These are phyloP conservation scores for Ilyonectria sp. DNA, from an alignment of 2,329 filamentous ascomycete genomes.

Conservation along the genomic window DNA sequence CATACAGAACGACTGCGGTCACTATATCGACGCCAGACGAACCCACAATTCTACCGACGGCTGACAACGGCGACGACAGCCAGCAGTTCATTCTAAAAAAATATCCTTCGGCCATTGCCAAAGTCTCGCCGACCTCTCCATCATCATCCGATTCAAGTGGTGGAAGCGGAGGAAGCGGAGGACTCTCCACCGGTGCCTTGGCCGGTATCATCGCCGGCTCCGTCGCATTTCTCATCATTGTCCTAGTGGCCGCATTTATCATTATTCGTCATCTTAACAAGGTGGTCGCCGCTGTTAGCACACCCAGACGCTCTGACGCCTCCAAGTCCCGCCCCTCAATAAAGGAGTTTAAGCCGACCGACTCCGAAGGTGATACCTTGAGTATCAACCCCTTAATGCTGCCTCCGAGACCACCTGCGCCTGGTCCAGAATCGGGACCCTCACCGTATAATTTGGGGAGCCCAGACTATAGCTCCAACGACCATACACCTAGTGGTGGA, in stretches of 20 bases:
- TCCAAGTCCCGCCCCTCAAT: conserved; percentile 53
- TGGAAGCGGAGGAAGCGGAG: conserved; percentile 49
- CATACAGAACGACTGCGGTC: conserved; percentile 57
- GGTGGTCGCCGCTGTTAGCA: conserved; percentile 58
- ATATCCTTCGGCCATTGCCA: conserved; percentile 61
- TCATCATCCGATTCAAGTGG: conserved; percentile 38
- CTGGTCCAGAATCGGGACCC: conserved; percentile 39
- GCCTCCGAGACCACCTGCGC: conserved; percentile 47
- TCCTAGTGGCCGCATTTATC: conserved; percentile 63
- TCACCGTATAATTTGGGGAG: conserved; percentile 42
- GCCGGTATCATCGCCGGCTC: conserved; percentile 70
- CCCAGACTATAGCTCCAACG: conserved; percentile 48
- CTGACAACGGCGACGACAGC: conserved; percentile 40
- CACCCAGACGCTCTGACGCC: conserved; percentile 52
- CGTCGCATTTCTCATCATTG: conserved; percentile 62
- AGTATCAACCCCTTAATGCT: conserved; percentile 59
- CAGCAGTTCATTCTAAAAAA: conserved; percentile 58
- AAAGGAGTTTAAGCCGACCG: conserved; percentile 56
- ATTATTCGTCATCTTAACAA: conserved; percentile 66
- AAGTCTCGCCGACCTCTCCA: conserved; percentile 51
- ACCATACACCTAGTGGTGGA: conserved; percentile 45
- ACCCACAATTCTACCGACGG: conserved; percentile 50
- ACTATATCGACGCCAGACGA: conserved; percentile 58
- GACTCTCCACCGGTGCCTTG: conserved; percentile 59
- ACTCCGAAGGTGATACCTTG: conserved; percentile 61